A percentile compares a stretch with the other conserved stretches of the same genome.
Evolutionary conservation across 805 yeast genomes (phyloP).

Genomic region (Torulaspora microellipsoides): DNA sequence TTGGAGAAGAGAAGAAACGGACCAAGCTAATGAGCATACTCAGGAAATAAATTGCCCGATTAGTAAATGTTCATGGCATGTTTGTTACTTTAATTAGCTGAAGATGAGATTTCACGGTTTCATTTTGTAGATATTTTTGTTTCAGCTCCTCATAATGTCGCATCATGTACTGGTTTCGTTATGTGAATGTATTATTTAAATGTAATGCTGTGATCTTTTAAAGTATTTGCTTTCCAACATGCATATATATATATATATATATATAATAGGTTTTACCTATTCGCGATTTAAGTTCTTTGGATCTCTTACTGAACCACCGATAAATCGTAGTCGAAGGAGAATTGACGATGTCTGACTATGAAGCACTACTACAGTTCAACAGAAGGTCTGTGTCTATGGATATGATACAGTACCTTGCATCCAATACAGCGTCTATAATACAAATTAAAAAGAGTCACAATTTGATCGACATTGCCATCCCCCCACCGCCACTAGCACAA

Average conservation of each 20-base stretch:
- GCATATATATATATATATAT: neutral
- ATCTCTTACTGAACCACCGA: too few relatives aligned
- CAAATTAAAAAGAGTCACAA: slow-evolving; percentile 20
- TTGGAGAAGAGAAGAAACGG: neutral
- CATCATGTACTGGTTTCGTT: too few relatives aligned
- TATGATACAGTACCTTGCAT: slow-evolving; percentile 29
- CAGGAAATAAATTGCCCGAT: slow-evolving; percentile 4
- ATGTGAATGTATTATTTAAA: too few relatives aligned
- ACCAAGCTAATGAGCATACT: slow-evolving; percentile 7
- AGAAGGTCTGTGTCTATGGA: slow-evolving; percentile 27
- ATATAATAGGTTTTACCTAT: too few relatives aligned
- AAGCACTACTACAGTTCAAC: slow-evolving; percentile 29
- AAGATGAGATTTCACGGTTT: too few relatives aligned
- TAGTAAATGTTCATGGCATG: slow-evolving; percentile 1
- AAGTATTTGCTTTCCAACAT: neutral
- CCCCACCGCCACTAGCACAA: slow-evolving; percentile 44
- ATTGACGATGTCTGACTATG: slow-evolving; percentile 23
- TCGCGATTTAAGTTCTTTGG: too few relatives aligned
- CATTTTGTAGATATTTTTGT: too few relatives aligned
- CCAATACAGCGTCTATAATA: slow-evolving; percentile 29
- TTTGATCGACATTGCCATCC: slow-evolving; percentile 14
- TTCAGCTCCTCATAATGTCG: too few relatives aligned
- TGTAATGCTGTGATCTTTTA: too few relatives aligned
- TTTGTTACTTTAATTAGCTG: neutral
- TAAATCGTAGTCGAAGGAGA: too few relatives aligned